Conservation (phyloP, 495 filamentous ascomycete species). For the Podospora anserina region DNA sequence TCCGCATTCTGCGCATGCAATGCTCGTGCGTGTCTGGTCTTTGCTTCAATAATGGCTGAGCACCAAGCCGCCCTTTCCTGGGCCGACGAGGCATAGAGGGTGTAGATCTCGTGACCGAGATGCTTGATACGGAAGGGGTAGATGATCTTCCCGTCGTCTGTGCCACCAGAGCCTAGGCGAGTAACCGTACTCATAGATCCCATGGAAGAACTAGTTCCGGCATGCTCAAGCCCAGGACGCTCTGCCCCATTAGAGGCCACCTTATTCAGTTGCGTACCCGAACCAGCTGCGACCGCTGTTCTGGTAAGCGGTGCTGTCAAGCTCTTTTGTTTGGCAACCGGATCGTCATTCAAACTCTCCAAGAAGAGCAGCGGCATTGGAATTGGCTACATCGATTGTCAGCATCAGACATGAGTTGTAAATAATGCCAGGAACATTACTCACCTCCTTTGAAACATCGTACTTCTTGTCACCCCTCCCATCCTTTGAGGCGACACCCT, state of each 20-base stretch:
- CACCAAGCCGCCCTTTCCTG: constrained; percentile 84
- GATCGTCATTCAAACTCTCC: constrained; percentile 86
- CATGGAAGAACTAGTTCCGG: constrained; percentile 54
- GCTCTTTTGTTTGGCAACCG: constrained; percentile 82
- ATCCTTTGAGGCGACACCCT: constrained; percentile 67
- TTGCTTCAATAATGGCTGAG: constrained; percentile 87
- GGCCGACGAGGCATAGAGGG: constrained; percentile 73
- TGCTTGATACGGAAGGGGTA: constrained; percentile 97
- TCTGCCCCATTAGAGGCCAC: constrained; percentile 46
- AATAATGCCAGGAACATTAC: constrained; percentile 21
- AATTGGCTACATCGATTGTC: constrained; percentile 60
- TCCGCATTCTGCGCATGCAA: constrained; percentile 92
- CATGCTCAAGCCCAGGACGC: constrained; percentile 61
- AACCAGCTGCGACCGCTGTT: constrained; percentile 43
- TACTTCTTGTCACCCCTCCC: constrained; percentile 76
- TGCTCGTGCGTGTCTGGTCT: constrained; percentile 85
- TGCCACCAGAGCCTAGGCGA: constrained; percentile 43
- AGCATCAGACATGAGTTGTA: constrained; percentile 11
- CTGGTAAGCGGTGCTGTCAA: constrained; percentile 64
- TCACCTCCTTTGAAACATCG: constrained; percentile 87
- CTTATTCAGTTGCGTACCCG: constrained; percentile 53
- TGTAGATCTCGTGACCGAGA: constrained; percentile 86
- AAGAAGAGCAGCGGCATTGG: constrained; percentile 94
- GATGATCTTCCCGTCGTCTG: constrained; percentile 71
- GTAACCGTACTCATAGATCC: constrained; percentile 44